phyloP scores from a whole-genome alignment of 139 green algal species.

The Micractinium sp. region DNA sequence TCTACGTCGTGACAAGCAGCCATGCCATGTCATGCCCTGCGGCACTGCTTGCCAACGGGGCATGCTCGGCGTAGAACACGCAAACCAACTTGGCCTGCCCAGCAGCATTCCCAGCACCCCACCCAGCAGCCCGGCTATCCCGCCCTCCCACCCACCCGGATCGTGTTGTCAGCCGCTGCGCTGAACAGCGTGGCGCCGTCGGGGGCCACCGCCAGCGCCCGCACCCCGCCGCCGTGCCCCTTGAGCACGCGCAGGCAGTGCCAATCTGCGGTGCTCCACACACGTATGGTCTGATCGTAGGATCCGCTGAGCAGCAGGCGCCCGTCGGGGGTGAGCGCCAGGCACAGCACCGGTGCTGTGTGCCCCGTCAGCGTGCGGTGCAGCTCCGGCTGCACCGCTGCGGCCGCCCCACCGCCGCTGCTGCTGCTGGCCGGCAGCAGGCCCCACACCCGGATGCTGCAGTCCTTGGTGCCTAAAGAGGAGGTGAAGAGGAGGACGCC shows the following conservation, averaged over 20 bases:
- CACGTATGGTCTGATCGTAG: slow-evolving; percentile 91
- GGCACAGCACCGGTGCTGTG: slow-evolving; percentile 12
- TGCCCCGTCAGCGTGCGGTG: slow-evolving; percentile 35
- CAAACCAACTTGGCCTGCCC: not conserved
- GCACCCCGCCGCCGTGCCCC: slow-evolving; percentile 47
- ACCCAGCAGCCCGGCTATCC: not conserved
- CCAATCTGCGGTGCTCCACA: slow-evolving; percentile 74
- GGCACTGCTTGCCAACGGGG: too few species aligned
- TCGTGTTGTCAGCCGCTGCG: slow-evolving; percentile 44
- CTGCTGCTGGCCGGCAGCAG: not conserved
- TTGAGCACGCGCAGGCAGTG: slow-evolving; percentile 38
- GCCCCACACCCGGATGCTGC: slow-evolving; percentile 17
- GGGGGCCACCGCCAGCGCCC: slow-evolving; percentile 24
- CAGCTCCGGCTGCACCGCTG: not conserved
- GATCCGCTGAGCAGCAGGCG: slow-evolving; percentile 84
- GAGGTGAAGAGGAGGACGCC: slow-evolving; percentile 35
- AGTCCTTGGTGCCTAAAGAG: slow-evolving; percentile 18
- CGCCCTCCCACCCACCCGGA: slow-evolving; percentile 19
- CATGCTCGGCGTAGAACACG: too few species aligned
- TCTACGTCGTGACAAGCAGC: too few species aligned
- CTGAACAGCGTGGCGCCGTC: slow-evolving; percentile 36
- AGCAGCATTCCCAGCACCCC: not conserved
- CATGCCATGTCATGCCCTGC: too few species aligned
- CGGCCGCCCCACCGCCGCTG: not conserved
- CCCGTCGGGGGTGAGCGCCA: slow-evolving; percentile 54